Base-by-base conservation (phyloP, 495 filamentous ascomycete genomes). In the Penicillium antarcticum region DNA sequence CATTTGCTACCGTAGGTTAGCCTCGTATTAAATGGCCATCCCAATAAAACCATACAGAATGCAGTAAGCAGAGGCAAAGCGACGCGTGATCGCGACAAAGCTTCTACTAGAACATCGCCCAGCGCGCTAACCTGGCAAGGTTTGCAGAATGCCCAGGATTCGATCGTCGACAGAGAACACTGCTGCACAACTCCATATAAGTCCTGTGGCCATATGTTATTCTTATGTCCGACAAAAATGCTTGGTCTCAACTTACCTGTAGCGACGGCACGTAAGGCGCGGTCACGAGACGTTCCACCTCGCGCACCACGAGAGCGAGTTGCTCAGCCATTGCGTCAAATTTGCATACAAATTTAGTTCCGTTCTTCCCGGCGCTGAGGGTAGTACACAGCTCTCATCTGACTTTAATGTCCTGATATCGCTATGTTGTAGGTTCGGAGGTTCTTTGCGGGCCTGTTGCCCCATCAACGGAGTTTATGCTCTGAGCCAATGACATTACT, bases 121-220 rank as follows among this genome's bases (percentile, higher is more conserved):
- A 82, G 45, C 23, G 64, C 42, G 2, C 63, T 66, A 17, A 78
- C 56, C 48, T 78, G 74, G 51, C 79, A 80, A 24, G 66, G 68
- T 51, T 80, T 80, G 37, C 62, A 67, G 14, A 58, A 45, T 9
- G 66, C 70, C 78, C 78, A 82, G 0, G 52, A 55, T 4, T 52
- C 52, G 3, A 80, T 45, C 5, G 44, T 46, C 4, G 36, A 17
- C 4, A 44, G 12, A 10, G 65, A 35, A 5, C 48, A 26, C 23
- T 55, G 18, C 14, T 67, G 53, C 1, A 67, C 50, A 8, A 74
- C 42, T 6, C 50, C 55, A 48, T 76, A 52, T 12, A 81, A 60
- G 29, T 69, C 67, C 78, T 81, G 55, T 3, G 24, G 7, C 19
- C 3, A 8, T 11, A 16, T 12, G 14, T 50, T 36, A 53, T 44